Conservation (phyloP, 768 basidiomycete species). For the Podaxis sp. region DNA sequence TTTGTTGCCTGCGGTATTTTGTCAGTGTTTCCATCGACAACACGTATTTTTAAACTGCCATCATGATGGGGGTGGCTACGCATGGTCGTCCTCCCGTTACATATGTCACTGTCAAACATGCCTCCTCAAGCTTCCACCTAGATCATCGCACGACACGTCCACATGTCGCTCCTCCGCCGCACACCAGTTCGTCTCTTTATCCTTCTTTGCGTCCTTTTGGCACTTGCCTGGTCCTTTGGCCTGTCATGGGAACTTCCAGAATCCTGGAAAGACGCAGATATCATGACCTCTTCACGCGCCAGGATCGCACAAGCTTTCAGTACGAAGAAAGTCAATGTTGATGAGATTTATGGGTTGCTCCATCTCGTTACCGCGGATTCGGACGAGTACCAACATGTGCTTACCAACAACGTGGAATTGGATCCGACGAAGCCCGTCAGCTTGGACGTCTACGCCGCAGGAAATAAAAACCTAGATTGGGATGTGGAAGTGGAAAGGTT, state of each 20-base stretch:
- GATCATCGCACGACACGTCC: background rate
- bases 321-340: constrained; percentile 31
- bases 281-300: constrained; percentile 37
- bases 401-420: constrained; percentile 39
- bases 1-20: no score
- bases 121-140: background rate
- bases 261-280: constrained; percentile 32
- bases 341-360: constrained; percentile 73
- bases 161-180: constrained; percentile 39
- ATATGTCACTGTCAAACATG: constrained; percentile 16
- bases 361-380: constrained; percentile 53
- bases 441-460: constrained; percentile 53
- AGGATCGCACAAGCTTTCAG: constrained; percentile 39
- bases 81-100: background rate
- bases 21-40: background rate
- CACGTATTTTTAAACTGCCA: background rate
- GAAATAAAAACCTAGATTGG: constrained; percentile 46
- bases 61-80: background rate
- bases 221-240: constrained; percentile 40
- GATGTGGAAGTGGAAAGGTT: constrained; percentile 39
- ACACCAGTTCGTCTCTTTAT: constrained; percentile 34
- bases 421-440: constrained; percentile 50
- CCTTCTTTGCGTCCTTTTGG: constrained; percentile 35
- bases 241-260: constrained; percentile 42
- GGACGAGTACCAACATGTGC: constrained; percentile 36